Evolutionary conservation across 75 land plant species (phyloP), one percentile per base, ranked within the genome.

Genomic region (Selaginella moellendorffii): DNA sequence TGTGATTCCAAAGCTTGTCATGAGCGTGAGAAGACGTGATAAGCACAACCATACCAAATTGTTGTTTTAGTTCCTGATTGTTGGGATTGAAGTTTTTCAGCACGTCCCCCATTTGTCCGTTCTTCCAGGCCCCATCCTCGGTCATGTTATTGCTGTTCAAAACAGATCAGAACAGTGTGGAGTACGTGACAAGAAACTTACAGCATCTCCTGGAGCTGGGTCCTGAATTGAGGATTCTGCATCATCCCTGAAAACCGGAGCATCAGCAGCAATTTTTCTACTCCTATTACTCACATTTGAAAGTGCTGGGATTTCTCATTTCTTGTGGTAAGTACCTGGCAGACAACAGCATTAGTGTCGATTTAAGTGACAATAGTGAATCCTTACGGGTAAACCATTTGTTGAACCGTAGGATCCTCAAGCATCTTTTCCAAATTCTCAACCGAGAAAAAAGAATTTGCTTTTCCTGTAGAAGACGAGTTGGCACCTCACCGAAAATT

Each of bases 331-430:
- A 75, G 69, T 87, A 84, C 63, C 96, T 90, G 85, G 54, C 62
- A 69, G 21, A 53, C 12, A 22, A 63, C 26, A 22, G 14, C 63
- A 27, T 62, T 1, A 2, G 23, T 23, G 26, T 25, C 26, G 2
- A 25, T 62, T 27, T 12, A 23, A 14, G 26, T 23, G 26, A 14
- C 12, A 2, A 62, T 23, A 25, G 30, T 19, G 26, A 12, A 23
- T 63, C 14, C 81, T 78, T 90, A 90, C 92, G 92, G 92, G 66
- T 83, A 90, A 64, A 90, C 80, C 96, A 90, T 90, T 72, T 90
- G 83, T 31, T 90, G 96, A 24, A 87, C 96, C 9, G 81, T 80
- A 42, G 96, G 92, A 78, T 90, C 96, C 77, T 90, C 96, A 91
- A 90, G 79, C 96, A 90, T 87, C 71, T 84, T 90, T 75, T 90